phyloP scores from a whole-genome alignment of 495 filamentous ascomycete species.

The Aspergillus conjunctus region DNA sequence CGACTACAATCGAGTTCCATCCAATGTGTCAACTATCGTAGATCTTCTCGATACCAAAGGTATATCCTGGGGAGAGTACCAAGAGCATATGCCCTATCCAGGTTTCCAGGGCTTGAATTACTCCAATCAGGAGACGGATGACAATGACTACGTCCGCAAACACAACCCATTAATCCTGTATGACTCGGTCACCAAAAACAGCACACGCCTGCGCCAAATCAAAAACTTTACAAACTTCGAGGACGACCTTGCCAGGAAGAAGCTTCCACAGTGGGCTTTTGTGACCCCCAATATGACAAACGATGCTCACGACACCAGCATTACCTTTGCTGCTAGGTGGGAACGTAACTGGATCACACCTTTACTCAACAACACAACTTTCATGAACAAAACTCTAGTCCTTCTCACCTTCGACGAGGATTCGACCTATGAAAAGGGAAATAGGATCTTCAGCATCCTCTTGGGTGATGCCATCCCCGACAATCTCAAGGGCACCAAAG shows the following conservation, averaged over 20 bases:
- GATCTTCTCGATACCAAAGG: constrained; percentile 70
- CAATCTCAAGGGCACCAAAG: constrained; percentile 59
- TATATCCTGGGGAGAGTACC: constrained; percentile 70
- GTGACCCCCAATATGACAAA: constrained; percentile 79
- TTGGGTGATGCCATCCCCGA: constrained; percentile 66
- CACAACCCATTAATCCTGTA: constrained; percentile 68
- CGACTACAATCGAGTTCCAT: constrained; percentile 54
- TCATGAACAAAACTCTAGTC: constrained; percentile 69
- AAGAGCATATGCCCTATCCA: constrained; percentile 68
- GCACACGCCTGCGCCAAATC: constrained; percentile 58
- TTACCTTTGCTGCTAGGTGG: constrained; percentile 63
- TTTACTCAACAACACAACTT: constrained; percentile 63
- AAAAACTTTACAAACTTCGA: constrained; percentile 70
- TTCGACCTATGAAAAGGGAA: constrained; percentile 55
- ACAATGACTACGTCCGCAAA: constrained; percentile 75
- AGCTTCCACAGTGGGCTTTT: constrained; percentile 72
- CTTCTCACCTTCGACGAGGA: constrained; percentile 71
- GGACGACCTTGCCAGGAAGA: constrained; percentile 56
- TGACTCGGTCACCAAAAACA: constrained; percentile 57
- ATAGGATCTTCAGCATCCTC: constrained; percentile 62
- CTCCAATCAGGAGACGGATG: constrained; percentile 52
- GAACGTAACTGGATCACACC: constrained; percentile 60
- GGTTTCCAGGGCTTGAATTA: constrained; percentile 64
- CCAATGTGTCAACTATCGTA: constrained; percentile 67
- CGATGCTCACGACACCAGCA: constrained; percentile 69